Percentiles rank a stretch among this genome's conserved stretches.
These are phyloP conservation scores for Daldinia bambusicola DNA, from an alignment of 495 filamentous ascomycete genomes.

Conservation along the genomic window DNA sequence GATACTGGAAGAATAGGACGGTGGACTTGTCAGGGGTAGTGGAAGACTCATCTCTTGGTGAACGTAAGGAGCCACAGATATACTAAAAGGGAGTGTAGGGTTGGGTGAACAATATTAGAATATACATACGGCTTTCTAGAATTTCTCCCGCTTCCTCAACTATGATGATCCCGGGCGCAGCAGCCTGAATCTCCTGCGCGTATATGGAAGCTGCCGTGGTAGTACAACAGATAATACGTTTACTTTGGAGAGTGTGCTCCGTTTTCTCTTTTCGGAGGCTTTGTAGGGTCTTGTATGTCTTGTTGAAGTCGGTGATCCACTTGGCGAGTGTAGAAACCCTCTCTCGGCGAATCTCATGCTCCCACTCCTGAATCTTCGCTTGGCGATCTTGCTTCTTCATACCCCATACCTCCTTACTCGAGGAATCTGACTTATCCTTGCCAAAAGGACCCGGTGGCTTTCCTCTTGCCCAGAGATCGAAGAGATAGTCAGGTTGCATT, in stretches of 20 bases:
- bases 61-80: background rate
- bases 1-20: background rate
- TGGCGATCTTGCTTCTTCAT: slow-evolving; percentile 55
- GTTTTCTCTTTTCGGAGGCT: slow-evolving; percentile 58
- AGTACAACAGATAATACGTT: slow-evolving; percentile 77
- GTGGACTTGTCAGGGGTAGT: background rate
- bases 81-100: background rate
- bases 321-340: slow-evolving; percentile 53
- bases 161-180: slow-evolving; percentile 65
- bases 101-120: background rate
- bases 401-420: slow-evolving; percentile 62
- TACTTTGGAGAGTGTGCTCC: slow-evolving; percentile 59
- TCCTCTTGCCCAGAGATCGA: slow-evolving; percentile 66
- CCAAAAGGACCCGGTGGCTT: slow-evolving; percentile 56
- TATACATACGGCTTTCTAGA: slow-evolving; percentile 64
- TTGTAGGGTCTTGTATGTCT: slow-evolving; percentile 53
- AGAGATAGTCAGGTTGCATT: slow-evolving; percentile 63
- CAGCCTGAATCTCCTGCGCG: slow-evolving; percentile 60
- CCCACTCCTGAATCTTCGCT: slow-evolving; percentile 59
- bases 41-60: background rate
- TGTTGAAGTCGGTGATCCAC: slow-evolving; percentile 55
- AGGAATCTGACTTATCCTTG: slow-evolving; percentile 35
- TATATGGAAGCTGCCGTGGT: slow-evolving; percentile 79
- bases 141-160: slow-evolving; percentile 87
- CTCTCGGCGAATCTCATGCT: slow-evolving; percentile 60